These are phyloP conservation scores for Suillus spraguei DNA, from an alignment of 768 basidiomycete species.

Conservation along the genomic window DNA sequence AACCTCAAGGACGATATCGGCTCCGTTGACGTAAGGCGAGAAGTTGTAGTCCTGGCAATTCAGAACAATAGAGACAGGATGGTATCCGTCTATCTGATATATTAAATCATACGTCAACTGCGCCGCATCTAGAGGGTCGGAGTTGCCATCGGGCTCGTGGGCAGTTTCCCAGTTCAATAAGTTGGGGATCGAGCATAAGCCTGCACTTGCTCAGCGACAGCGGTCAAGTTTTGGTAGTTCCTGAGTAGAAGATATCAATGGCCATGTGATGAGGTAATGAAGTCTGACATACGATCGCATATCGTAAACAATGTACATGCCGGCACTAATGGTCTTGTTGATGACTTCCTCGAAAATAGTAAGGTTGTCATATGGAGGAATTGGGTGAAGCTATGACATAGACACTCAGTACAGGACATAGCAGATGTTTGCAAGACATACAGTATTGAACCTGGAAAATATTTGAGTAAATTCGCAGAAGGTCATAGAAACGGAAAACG, in stretches of 20 bases:
- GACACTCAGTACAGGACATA: slow-evolving; percentile 22
- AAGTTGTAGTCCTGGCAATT: slow-evolving; percentile 68
- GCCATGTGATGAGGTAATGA: neutral
- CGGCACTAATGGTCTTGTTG: slow-evolving; percentile 19
- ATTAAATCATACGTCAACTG: slow-evolving; percentile 47
- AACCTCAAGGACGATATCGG: slow-evolving; percentile 73
- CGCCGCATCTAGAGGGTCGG: slow-evolving; percentile 66
- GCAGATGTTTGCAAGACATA: slow-evolving; percentile 13
- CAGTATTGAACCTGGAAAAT: slow-evolving; percentile 22
- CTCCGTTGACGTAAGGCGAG: slow-evolving; percentile 55
- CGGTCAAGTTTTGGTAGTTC: slow-evolving; percentile 63
- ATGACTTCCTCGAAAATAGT: slow-evolving; percentile 35
- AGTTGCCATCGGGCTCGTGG: slow-evolving; percentile 73
- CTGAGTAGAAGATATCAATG: slow-evolving; percentile 15
- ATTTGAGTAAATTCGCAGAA: neutral
- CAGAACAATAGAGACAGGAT: slow-evolving; percentile 56
- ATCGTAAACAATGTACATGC: slow-evolving; percentile 74
- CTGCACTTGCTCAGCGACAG: slow-evolving; percentile 65
- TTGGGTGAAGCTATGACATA: slow-evolving; percentile 61
- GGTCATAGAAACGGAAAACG: neutral
- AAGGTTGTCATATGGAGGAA: slow-evolving; percentile 65
- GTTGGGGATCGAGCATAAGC: slow-evolving; percentile 66
- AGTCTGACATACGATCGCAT: slow-evolving; percentile 57
- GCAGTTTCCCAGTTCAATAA: slow-evolving; percentile 73
- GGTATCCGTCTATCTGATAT: slow-evolving; percentile 54